phyloP scores from a whole-genome alignment of 495 filamentous ascomycete species.

The Geoglossum glabrum region DNA sequence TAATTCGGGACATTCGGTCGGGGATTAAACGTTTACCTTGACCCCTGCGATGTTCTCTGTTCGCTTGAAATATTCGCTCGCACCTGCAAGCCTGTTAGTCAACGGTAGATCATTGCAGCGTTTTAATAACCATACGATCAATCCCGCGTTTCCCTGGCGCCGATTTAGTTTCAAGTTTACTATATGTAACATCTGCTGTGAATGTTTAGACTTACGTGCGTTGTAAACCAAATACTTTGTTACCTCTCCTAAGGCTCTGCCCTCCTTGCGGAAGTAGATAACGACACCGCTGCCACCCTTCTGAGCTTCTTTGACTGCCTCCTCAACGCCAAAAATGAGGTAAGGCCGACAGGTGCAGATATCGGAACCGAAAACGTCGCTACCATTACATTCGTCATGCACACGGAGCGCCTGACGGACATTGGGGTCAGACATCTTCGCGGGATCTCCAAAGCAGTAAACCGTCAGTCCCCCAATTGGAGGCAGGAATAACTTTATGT shows the following conservation, averaged over 20 bases:
- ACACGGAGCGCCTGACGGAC: slow-evolving; percentile 73
- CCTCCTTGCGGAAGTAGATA: slow-evolving; percentile 98
- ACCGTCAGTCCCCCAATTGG: slow-evolving; percentile 93
- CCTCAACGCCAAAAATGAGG: slow-evolving; percentile 87
- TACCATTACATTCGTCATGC: slow-evolving; percentile 93
- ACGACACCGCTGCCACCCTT: slow-evolving; percentile 88
- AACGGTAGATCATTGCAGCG: neutral
- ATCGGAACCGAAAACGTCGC: slow-evolving; percentile 94
- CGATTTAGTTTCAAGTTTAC: neutral
- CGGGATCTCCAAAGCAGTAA: slow-evolving; percentile 89
- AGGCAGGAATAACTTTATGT: slow-evolving; percentile 90
- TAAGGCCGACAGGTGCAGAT: slow-evolving; percentile 97
- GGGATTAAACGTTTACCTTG: slow-evolving; percentile 24
- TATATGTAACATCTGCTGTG: neutral
- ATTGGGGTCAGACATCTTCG: slow-evolving; percentile 76
- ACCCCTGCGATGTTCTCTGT: slow-evolving; percentile 96
- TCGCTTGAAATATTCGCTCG: slow-evolving; percentile 92
- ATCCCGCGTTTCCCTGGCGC: slow-evolving; percentile 13
- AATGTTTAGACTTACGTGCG: slow-evolving; percentile 35
- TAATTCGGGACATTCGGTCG: neutral
- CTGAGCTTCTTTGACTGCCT: slow-evolving; percentile 92
- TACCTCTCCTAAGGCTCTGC: slow-evolving; percentile 86
- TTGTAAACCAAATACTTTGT: slow-evolving; percentile 98
- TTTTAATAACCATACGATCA: slow-evolving; percentile 9
- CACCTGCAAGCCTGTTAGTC: slow-evolving; percentile 20